Conservation (phyloP, 2,329 filamentous ascomycete species). For the Penicillium italicum region DNA sequence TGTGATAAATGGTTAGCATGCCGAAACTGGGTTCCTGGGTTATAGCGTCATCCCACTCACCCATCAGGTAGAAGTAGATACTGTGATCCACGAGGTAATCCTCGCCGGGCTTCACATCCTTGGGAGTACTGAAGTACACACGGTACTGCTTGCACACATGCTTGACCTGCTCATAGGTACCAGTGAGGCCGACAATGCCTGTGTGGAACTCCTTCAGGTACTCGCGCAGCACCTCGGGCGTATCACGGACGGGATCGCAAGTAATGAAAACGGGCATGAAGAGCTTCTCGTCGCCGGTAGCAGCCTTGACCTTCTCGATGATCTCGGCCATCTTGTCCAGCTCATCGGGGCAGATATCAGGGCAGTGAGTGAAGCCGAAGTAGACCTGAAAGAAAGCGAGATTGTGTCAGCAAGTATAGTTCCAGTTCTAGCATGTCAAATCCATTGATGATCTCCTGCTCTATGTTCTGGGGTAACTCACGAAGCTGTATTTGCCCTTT, state of each 20-base stretch:
- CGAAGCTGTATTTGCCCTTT: slow-evolving; percentile 71
- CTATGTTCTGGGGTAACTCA: slow-evolving; percentile 26
- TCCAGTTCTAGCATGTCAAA: neutral
- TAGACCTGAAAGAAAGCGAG: slow-evolving; percentile 62
- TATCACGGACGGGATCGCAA: slow-evolving; percentile 90
- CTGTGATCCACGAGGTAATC: slow-evolving; percentile 98
- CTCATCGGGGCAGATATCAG: slow-evolving; percentile 97
- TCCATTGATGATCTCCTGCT: neutral
- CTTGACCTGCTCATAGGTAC: slow-evolving; percentile 91
- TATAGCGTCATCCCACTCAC: slow-evolving; percentile 40
- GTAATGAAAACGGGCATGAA: slow-evolving; percentile 87
- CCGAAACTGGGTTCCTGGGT: neutral
- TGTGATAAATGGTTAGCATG: slow-evolving; percentile 28
- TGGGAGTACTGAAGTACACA: slow-evolving; percentile 94
- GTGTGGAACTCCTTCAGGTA: slow-evolving; percentile 92
- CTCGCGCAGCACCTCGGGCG: slow-evolving; percentile 73
- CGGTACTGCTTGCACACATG: slow-evolving; percentile 91
- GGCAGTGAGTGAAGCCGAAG: slow-evolving; percentile 97
- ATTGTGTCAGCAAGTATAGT: slow-evolving; percentile 1
- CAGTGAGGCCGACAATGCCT: slow-evolving; percentile 81
- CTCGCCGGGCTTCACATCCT: slow-evolving; percentile 82
- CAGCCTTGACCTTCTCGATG: slow-evolving; percentile 63
- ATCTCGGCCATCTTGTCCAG: slow-evolving; percentile 99
- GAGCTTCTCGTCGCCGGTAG: slow-evolving; percentile 38
- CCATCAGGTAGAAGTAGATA: slow-evolving; percentile 99